Evolutionary conservation across 441 rosid species (phyloP), one percentile per base, ranked within the genome.

Genomic region (Sinapis alba): DNA sequence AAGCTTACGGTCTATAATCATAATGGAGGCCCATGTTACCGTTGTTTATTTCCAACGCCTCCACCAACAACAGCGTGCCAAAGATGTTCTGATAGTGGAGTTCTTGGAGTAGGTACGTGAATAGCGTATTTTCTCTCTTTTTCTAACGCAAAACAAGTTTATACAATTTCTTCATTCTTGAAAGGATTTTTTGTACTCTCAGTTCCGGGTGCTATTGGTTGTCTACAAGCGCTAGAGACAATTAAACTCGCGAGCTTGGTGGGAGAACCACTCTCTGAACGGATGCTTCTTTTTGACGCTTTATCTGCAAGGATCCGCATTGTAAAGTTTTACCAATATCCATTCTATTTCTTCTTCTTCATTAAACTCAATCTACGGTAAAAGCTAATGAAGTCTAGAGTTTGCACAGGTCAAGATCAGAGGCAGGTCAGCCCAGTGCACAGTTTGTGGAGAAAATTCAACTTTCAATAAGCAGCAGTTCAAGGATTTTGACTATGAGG

Each of bases 31-130:
- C 98, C 94, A 0, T 95, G 99, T 79, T 96, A 96, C 80, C 88
- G 98, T 24, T 96, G 98, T 84, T 89, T 96, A 62, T 96, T 96
- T 78, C 93, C 97, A 38, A 83, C 88, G 62, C 99, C 99, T 4
- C 99, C 99, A 73, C 97, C 99, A 6, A 73, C 92, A 69, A 79
- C 96, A 62, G 97, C 99, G 4, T 96, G 99, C 83, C 99, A 93
- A 74, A 84, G 99, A 83, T 96, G 99, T 76, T 83, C 99, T 2
- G 99, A 96, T 77, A 93, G 94, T 78, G 99, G 99, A 45, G 99
- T 96, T 72, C 86, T 93, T 38, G 99, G 99, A 83, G 97, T 96
- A 59, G 98, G 98, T 96, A 87, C 62, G 86, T 79, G 16, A 62
- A 67, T 57, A 36, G 18, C 6, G 12, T 7, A 0, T 47, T 23